Conservation (phyloP, 129 eudicot species). For the Lactuca sativa region DNA sequence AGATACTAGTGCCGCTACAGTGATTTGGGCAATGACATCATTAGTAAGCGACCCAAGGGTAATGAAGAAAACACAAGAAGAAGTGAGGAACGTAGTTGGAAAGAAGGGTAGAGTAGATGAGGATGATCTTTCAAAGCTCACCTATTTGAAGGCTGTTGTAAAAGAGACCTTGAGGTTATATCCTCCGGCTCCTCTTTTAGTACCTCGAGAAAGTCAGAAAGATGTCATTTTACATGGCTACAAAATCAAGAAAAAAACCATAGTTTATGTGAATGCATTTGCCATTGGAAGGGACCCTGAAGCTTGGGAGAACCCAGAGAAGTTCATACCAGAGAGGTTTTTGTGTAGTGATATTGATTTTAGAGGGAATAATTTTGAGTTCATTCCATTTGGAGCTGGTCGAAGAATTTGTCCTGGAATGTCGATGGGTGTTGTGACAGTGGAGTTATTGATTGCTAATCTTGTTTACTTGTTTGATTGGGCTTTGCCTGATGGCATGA, state of each 20-base stretch:
- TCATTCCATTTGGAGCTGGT: slow-evolving; percentile 35
- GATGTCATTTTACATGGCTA: slow-evolving; percentile 21
- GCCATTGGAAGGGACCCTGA: slow-evolving; percentile 43
- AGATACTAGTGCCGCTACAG: slow-evolving; percentile 29
- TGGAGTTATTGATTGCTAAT: slow-evolving; percentile 29
- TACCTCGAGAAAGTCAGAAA: slow-evolving; percentile 30
- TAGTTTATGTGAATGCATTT: slow-evolving; percentile 22
- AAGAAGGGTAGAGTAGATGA: slow-evolving; percentile 30
- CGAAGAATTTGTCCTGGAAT: slow-evolving; percentile 37
- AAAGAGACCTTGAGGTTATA: slow-evolving; percentile 35
- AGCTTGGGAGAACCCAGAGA: slow-evolving; percentile 27
- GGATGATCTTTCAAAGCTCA: slow-evolving; percentile 29
- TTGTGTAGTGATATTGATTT: slow-evolving; percentile 26
- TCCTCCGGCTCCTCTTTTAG: slow-evolving; percentile 31
- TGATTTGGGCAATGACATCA: slow-evolving; percentile 43
- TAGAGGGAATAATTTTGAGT: slow-evolving; percentile 29
- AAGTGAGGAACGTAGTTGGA: slow-evolving; percentile 30
- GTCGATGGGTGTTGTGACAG: slow-evolving; percentile 22
- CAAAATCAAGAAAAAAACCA: slow-evolving; percentile 19
- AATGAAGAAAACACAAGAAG: slow-evolving; percentile 31
- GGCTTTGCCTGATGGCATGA: slow-evolving; percentile 20
- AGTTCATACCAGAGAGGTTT: slow-evolving; percentile 32
- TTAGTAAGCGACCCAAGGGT: slow-evolving; percentile 31
- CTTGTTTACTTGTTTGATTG: slow-evolving; percentile 35
- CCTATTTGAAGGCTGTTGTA: slow-evolving; percentile 33